A percentile compares a stretch with the other conserved stretches of the same genome.
Evolutionary conservation across 345 rosid genomes (phyloP).

Genomic region (Xanthoceras sorbifolium): DNA sequence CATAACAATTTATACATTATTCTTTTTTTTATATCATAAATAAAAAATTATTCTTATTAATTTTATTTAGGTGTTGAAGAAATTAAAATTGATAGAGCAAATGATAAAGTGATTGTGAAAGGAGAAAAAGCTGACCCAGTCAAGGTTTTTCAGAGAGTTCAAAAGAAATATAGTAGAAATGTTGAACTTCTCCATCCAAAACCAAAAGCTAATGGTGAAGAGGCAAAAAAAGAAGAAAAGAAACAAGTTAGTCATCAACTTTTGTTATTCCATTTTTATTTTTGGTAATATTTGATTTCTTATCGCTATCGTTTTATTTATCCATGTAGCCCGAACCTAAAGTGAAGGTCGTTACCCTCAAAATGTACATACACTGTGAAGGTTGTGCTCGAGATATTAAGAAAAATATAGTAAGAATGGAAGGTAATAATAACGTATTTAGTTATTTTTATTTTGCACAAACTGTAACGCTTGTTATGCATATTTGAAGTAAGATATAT

Average conservation of each 20-base stretch:
- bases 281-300: not conserved
- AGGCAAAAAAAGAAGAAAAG: constrained; percentile 37
- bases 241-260: constrained; percentile 30
- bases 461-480: too few species aligned
- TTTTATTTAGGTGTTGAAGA: constrained; percentile 60
- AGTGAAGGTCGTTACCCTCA: constrained; percentile 40
- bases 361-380: constrained; percentile 68
- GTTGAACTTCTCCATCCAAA: constrained; percentile 58
- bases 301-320: not conserved
- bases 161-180: constrained; percentile 50
- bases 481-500: too few species aligned
- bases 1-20: too few species aligned
- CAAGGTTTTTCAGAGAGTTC: constrained; percentile 49
- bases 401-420: constrained; percentile 42
- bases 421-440: constrained; percentile 39
- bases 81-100: constrained; percentile 35
- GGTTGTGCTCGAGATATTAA: constrained; percentile 62
- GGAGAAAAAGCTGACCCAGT: constrained; percentile 54
- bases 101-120: constrained; percentile 45
- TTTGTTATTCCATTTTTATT: not conserved
- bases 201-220: constrained; percentile 19
- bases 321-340: constrained; percentile 37
- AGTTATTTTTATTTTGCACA: not conserved
- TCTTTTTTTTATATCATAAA: too few species aligned
- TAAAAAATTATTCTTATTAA: not conserved